A percentile compares a stretch with the other conserved stretches of the same genome.
Conservation (phyloP, 331 rosid species). For the Rosa hybrid region DNA sequence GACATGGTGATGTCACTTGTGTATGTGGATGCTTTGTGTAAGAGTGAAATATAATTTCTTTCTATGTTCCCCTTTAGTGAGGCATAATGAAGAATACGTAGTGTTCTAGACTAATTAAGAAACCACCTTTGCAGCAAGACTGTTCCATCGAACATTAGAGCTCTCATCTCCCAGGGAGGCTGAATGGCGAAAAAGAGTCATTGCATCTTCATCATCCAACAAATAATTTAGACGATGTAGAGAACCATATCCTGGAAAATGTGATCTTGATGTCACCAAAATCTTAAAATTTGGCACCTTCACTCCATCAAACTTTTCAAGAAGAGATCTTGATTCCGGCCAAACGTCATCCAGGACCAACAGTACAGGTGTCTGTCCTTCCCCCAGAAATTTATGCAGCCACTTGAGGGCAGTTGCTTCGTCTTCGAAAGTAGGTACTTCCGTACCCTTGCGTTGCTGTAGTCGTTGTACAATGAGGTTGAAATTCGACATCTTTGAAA, state of each 20-base stretch:
- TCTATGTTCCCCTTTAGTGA: too few relatives aligned
- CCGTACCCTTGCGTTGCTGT: conserved; percentile 26
- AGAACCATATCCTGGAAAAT: conserved; percentile 32
- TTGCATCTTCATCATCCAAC: conserved; percentile 36
- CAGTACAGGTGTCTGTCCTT: conserved; percentile 34
- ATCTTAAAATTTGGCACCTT: too few relatives aligned
- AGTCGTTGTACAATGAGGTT: conserved; percentile 30
- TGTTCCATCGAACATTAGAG: too few relatives aligned
- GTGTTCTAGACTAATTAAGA: neutral
- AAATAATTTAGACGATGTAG: conserved; percentile 20
- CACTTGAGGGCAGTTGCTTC: conserved; percentile 37
- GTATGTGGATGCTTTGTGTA: too few relatives aligned
- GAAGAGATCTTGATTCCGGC: too few relatives aligned
- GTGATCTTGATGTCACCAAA: conserved; percentile 16
- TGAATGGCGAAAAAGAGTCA: conserved; percentile 33
- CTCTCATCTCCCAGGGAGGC: conserved; percentile 23
- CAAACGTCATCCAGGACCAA: conserved; percentile 52
- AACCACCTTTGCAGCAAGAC: too few relatives aligned
- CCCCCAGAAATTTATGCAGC: conserved; percentile 30
- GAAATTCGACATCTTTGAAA: conserved; percentile 49
- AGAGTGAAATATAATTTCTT: neutral
- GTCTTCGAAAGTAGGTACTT: conserved; percentile 31
- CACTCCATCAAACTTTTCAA: too few relatives aligned
- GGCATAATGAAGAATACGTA: too few relatives aligned
- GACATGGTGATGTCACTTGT: too few relatives aligned